Evolutionary conservation across 768 basidiomycete species (phyloP), one percentile per base, ranked within the genome.

Genomic region (Xanthoconium stramineum): DNA sequence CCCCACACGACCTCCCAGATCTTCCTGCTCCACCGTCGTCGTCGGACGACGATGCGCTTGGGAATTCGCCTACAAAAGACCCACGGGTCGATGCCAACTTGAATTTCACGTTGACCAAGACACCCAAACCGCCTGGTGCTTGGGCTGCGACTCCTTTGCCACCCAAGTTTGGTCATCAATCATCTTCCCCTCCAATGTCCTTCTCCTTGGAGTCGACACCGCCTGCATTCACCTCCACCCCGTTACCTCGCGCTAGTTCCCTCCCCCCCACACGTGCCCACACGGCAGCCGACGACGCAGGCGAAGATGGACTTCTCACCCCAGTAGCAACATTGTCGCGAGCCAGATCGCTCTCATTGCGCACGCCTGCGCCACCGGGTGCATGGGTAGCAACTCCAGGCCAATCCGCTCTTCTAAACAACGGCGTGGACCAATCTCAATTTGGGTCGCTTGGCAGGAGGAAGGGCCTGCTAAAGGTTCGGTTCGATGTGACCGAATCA

Each of bases 321-420:
- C 84, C 84, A 2, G 69, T 65, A 30, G 57, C 55, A 17, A 78
- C 83, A n/a, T 64, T 83, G 37, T 80, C 82, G 11, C 77, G 79
- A 60, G 77, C 76, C 30, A 73, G 68, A 11, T 70, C 78, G 7
- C 67, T 82, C 12, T 76, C 82, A 24, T 56, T 72, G 17, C 80
- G 80, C 54, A 89, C 86, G 1, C 87, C 88, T 40, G 82, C 77
- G n/a, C 81, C 80, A 3, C 87, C 88, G 19, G 88, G 88, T 38
- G 86, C 78, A 39, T 89, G 86, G 85, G 58, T 79, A 45, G 69
- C 73, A 3, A 88, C 88, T 14, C 85, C 88, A 3, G 77, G 65
- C 35, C 70, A 73, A 56, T 64, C 68, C 17, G 58, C 43, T 2
- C 52, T 60, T 15, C 56, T 64, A 28, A 53, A 19, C 42, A 64